A percentile compares a stretch with the other conserved stretches of the same genome.
Conservation (phyloP, 306 rosid species). For the Adenanthera pavonina region DNA sequence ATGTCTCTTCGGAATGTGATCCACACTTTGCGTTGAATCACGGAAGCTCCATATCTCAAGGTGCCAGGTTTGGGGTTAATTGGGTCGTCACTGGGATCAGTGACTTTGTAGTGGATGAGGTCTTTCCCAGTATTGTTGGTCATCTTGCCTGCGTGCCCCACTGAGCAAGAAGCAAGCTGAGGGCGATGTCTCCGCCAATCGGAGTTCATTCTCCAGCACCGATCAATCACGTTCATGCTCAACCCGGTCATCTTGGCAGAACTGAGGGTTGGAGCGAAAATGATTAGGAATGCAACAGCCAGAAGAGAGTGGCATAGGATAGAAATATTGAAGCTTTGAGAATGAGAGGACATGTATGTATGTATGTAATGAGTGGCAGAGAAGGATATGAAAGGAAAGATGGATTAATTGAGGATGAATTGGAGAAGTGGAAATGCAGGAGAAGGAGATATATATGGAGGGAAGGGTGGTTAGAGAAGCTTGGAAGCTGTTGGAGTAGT, state of each 20-base stretch:
- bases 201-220: slow-evolving; percentile 43
- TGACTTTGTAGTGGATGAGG: slow-evolving; percentile 44
- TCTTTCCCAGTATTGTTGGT: slow-evolving; percentile 32
- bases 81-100: slow-evolving; percentile 39
- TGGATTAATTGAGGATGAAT: background rate
- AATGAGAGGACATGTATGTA: slow-evolving; percentile 7
- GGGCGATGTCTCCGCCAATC: slow-evolving; percentile 36
- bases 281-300: background rate
- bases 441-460: slow-evolving; percentile 33
- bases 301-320: background rate
- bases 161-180: slow-evolving; percentile 40
- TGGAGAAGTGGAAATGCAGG: background rate
- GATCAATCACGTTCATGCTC: slow-evolving; percentile 47
- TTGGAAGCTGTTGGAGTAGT: slow-evolving; percentile 32
- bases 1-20: slow-evolving; percentile 46
- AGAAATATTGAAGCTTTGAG: background rate
- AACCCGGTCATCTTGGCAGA: slow-evolving; percentile 19
- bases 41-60: slow-evolving; percentile 43
- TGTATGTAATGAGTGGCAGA: too few species aligned
- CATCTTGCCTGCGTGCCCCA: slow-evolving; percentile 47
- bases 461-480: background rate
- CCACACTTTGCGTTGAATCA: slow-evolving; percentile 48
- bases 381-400: background rate
- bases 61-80: slow-evolving; percentile 35
- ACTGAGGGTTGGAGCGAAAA: slow-evolving; percentile 22